Base-by-base conservation (phyloP, 2,329 filamentous ascomycete genomes). In the Beauveria scarabaeidicola region DNA sequence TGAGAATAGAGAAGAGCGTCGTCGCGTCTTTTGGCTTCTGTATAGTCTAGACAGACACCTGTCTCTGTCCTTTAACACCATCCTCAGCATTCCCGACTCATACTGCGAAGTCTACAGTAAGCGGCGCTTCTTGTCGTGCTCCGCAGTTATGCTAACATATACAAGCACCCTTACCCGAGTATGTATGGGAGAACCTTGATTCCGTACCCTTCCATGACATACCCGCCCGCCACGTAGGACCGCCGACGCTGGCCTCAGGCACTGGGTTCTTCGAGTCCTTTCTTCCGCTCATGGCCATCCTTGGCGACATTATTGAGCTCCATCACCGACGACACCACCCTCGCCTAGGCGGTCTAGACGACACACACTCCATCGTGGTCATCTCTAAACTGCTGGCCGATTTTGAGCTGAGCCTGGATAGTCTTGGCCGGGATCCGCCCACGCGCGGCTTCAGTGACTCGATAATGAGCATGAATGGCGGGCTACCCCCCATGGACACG, bases 201-300 rank as follows among this genome's bases (percentile, higher is more conserved):
- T 64, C 65, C 1, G 69, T 72, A 2, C 62, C 67, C 9, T 58
- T 65, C 0, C 61, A 64, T 7, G 67, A 68, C 10, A 64, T 76
- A 10, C 74, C 75, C 0, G 62, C 66, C 0, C 68, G 73, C 9
- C 61, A 66, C 0, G 62, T 74, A 3, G 77, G 77, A 0, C 75
- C 77, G 1, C 71, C 74, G 0, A 72, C 67, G 10, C 67, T 64
- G 23, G 70, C 74, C 38, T 72, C 74, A 0, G 77, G 78, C 1
- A 71, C 72, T 4, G 74, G 74, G 1, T 76, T 79, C 41, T 80
- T 80, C 50, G 77, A 79, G 61, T 80, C 75, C 61, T 80, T 81
- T 55, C 66, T 81, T 4, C 78, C 78, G 0, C 68, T 80, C 1
- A 79, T 79, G 74, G 70, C 72, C 1, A 76, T 79, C 7, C 70